Base-by-base conservation (phyloP, 2,329 filamentous ascomycete genomes). In the Sarocladium kiliense region DNA sequence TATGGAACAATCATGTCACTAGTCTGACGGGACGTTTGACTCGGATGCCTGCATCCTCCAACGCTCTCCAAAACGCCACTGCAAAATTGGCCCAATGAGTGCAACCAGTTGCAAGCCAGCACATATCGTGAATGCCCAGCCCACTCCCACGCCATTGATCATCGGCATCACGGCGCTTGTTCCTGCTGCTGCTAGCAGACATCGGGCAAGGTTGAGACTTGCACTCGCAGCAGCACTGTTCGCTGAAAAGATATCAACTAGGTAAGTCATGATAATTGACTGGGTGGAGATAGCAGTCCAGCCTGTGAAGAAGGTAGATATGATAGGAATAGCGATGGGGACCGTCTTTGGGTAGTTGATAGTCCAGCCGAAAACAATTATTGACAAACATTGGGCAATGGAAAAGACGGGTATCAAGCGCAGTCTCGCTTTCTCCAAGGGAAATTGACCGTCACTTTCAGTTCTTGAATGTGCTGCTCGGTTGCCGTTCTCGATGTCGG, bases 321-420 rank as follows among this genome's bases (percentile, higher is more conserved):
- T 62, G 30, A 82, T 76, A 0, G 79, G 77, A 0, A 77, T 66
- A 0, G 76, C 74, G 18, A 81, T 77, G 45, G 75, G 76, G 0
- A 79, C 71, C 1, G 59, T 58, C 0, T 68, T 53, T 0, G 66
- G 58, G 54, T 73, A 76, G 14, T 79, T 67, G 7, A 80, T 71
- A 0, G 74, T 77, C 79, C 79, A 82, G 32, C 79, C 79, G 49
- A 81, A 82, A 21, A 75, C 59, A 1, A 80, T 45, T 16, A 80
- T 71, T 0, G 78, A 76, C 0, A 71, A 49, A 42, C 74, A 75
- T 56, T 81, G 76, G 0, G 77, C 12, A 3, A 71, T 19, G 0
- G 72, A 68, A 51, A 78, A 78, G 1, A 77, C 21, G 1, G 75
- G 76, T 0, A 80, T 64, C 0, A 77, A 70, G 2, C 77, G 74